Conservation (phyloP, 2,329 filamentous ascomycete genomes). For the Beauveria rudraprayagi region DNA sequence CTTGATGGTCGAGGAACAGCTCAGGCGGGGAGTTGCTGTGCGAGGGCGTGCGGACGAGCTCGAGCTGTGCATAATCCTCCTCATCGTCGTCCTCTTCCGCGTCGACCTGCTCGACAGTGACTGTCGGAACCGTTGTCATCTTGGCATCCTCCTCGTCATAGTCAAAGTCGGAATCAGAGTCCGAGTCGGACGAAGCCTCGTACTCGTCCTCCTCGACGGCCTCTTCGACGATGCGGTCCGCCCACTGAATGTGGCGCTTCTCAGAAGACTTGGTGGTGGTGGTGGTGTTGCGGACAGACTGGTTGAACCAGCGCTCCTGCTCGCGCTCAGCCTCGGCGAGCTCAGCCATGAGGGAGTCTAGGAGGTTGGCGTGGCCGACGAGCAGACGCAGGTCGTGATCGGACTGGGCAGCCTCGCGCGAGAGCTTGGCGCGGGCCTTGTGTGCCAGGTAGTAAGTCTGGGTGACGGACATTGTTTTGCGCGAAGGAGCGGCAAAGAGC, state of each 20-base stretch:
- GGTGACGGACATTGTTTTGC: constrained; percentile 93
- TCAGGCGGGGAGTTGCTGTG: constrained; percentile 61
- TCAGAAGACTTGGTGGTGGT: constrained; percentile 30
- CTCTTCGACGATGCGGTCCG: constrained; percentile 59
- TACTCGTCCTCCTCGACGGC: constrained; percentile 53
- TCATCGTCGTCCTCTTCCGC: constrained; percentile 42
- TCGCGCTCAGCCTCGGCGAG: constrained; percentile 91
- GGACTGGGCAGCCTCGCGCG: constrained; percentile 76
- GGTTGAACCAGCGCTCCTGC: constrained; percentile 97
- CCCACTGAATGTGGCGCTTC: constrained; percentile 78
- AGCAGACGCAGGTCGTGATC: constrained; percentile 94
- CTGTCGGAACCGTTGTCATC: constrained; percentile 41
- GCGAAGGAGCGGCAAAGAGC: constrained; percentile 34
- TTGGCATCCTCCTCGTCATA: constrained; percentile 48
- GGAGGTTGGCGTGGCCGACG: constrained; percentile 95
- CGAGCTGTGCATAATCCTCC: constrained; percentile 57
- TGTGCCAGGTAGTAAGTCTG: constrained; percentile 98
- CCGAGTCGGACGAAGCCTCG: constrained; percentile 45
- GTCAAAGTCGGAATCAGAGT: constrained; percentile 37
- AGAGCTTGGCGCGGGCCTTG: constrained; percentile 93
- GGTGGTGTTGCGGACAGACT: constrained; percentile 64
- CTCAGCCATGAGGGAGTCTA: constrained; percentile 87
- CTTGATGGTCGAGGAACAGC: constrained; percentile 58
- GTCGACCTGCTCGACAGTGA: constrained; percentile 30
- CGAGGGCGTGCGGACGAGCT: constrained; percentile 61